Percentiles rank a stretch among this genome's conserved stretches.
Conservation (phyloP, 768 basidiomycete genomes). For the Naganishia vishniacii region DNA sequence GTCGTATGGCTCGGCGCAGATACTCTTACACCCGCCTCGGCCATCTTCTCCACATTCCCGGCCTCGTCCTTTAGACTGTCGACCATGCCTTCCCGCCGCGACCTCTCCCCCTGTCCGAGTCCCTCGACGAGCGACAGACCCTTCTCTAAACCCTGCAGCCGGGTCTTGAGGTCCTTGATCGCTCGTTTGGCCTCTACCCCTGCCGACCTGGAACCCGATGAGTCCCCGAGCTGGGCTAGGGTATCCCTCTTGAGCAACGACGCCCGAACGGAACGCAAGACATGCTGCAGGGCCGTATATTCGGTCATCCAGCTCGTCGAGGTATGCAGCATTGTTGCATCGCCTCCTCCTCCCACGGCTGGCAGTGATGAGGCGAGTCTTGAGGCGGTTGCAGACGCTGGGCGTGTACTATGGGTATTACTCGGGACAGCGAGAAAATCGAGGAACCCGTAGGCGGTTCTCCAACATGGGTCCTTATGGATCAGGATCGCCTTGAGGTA, state of each 20-base stretch:
- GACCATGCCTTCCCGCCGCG: slow-evolving; percentile 81
- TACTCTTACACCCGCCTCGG: slow-evolving; percentile 65
- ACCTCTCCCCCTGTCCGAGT: slow-evolving; percentile 85
- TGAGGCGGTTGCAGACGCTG: slow-evolving; percentile 22
- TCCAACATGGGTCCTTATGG: slow-evolving; percentile 74
- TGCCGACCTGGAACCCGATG: slow-evolving; percentile 66
- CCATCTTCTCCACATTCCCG: slow-evolving; percentile 78
- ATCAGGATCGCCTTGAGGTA: slow-evolving; percentile 83
- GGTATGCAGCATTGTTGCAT: slow-evolving; percentile 53
- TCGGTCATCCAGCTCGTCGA: slow-evolving; percentile 83
- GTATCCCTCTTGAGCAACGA: slow-evolving; percentile 82
- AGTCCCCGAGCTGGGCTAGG: slow-evolving; percentile 67
- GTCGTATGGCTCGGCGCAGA: slow-evolving; percentile 5
- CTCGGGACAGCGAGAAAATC: slow-evolving; percentile 78
- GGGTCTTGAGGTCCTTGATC: slow-evolving; percentile 48
- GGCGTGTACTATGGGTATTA: slow-evolving; percentile 24
- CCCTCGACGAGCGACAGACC: slow-evolving; percentile 68
- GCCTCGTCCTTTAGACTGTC: slow-evolving; percentile 83
- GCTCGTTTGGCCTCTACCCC: slow-evolving; percentile 70
- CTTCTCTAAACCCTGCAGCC: slow-evolving; percentile 66
- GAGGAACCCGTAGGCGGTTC: slow-evolving; percentile 69
- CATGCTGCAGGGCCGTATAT: slow-evolving; percentile 68
- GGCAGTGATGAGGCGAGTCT: slow-evolving; percentile 27
- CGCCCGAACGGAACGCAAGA: slow-evolving; percentile 74
- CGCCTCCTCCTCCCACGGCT: not conserved